Evolutionary conservation across 257 asterid species (phyloP), one percentile per base, ranked within the genome.

Genomic region (Solanum chiquidenum): DNA sequence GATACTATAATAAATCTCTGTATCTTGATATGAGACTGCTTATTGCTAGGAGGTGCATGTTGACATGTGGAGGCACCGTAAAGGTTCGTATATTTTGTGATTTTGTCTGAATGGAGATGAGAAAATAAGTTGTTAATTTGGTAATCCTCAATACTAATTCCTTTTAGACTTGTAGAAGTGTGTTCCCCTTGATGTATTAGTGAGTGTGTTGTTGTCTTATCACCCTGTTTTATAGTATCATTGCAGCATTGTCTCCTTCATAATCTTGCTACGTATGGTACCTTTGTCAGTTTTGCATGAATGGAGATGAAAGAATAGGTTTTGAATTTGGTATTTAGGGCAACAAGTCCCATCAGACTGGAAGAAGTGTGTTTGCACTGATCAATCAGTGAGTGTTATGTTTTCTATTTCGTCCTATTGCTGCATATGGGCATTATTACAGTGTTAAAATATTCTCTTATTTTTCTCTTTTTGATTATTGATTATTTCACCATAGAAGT

Each of bases 31-130:
- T 93, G 93, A 89, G 91, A 93, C 88, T 91, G 90, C 93, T 91
- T 94, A 90, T 91, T 89, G 94, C 94, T 93, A 91, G 92, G 97
- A 93, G 93, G 95, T 93, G 93, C 93, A 58, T 91, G 66, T 88
- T 92, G 95, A 88, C 92, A 73, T 83, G 82, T 91, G 93, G 90
- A 90, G 94, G 90, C 91, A 91, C 92, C 92, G 31, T 89, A 94
- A 92, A 94, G 98, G 95, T 92, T 94, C 93, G 93, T 92, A 93
- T 91, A 86, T 88, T 90, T 87, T 69, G 91, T 92, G 88, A 72
- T 90, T 86, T 87, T 37, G 38, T 46, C 64, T 79, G 60, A 44
- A 79, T 42, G 64, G 84, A 44, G 64, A 25, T 40, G 84, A 73
- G 37, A 77, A 77, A 14, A 77, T 40, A n/a, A 40, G 62, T 12